phyloP scores from a whole-genome alignment of 805 yeast genomes.

The Suhomyces pyralidae region DNA sequence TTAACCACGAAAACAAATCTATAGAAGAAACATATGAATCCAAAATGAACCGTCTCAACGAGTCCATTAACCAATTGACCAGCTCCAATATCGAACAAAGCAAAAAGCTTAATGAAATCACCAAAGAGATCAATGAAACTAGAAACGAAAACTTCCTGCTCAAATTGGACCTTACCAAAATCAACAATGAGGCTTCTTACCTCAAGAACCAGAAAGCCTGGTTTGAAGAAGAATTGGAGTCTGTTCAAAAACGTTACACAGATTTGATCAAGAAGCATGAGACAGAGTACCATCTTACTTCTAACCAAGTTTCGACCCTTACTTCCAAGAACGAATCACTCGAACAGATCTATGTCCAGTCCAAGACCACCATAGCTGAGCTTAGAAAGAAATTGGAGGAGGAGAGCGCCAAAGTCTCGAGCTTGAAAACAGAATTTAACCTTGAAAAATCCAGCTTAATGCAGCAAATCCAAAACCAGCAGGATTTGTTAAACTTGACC shows the following conservation, averaged over 20 bases:
- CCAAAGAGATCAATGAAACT: constrained; percentile 35
- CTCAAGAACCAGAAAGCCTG: constrained; percentile 35
- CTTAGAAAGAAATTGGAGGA: constrained; percentile 42
- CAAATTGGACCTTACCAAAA: constrained; percentile 34
- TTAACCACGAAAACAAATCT: background rate
- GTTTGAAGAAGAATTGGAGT: constrained; percentile 38
- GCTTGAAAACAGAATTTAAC: constrained; percentile 23
- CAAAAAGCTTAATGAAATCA: constrained; percentile 31
- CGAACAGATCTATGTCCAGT: constrained; percentile 33
- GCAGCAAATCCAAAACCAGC: constrained; percentile 49
- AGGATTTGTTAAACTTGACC: constrained; percentile 55
- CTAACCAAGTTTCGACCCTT: constrained; percentile 28
- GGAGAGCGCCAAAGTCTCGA: constrained; percentile 17
- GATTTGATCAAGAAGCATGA: constrained; percentile 39
- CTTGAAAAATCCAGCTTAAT: constrained; percentile 47
- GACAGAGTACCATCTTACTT: constrained; percentile 28
- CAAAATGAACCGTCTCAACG: constrained; percentile 26
- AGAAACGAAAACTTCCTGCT: constrained; percentile 34
- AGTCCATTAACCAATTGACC: constrained; percentile 27
- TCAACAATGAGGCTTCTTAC: constrained; percentile 32
- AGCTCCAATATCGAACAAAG: constrained; percentile 35
- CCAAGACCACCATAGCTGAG: constrained; percentile 44
- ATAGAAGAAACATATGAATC: constrained; percentile 16
- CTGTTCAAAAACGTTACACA: constrained; percentile 34
- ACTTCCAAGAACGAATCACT: constrained; percentile 23